phyloP scores from a whole-genome alignment of 2,329 filamentous ascomycete species.

The Penicillium freii region DNA sequence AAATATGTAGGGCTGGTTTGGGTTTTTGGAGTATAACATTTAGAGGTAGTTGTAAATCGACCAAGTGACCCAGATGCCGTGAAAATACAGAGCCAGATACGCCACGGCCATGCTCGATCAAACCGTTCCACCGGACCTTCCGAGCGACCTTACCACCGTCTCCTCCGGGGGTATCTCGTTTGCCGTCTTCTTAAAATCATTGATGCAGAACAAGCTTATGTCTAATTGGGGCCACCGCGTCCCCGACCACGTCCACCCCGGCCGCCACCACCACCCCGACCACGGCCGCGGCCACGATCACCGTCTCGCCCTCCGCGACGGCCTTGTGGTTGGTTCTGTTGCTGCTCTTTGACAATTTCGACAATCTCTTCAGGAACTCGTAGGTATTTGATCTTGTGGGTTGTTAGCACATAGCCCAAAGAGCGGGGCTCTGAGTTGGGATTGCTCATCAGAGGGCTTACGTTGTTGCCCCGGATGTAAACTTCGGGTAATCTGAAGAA shows the following conservation, averaged over 20 bases:
- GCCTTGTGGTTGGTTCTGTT: constrained; percentile 62
- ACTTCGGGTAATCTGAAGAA: constrained; percentile 91
- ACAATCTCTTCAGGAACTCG: constrained; percentile 96
- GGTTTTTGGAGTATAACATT: constrained; percentile 17
- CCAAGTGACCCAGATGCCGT: constrained; percentile 31
- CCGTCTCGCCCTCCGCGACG: constrained; percentile 43
- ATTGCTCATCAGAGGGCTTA: constrained; percentile 47
- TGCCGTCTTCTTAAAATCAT: constrained; percentile 23
- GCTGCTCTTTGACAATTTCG: constrained; percentile 88
- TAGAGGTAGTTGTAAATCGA: constrained; percentile 14
- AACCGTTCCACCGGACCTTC: constrained; percentile 29
- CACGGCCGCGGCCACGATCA: constrained; percentile 38
- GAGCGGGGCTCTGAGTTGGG: neutral
- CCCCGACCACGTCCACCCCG: constrained; percentile 39
- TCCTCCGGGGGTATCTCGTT: constrained; percentile 38
- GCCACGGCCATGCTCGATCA: constrained; percentile 42
- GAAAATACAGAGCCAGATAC: constrained; percentile 40
- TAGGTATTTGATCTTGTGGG: constrained; percentile 87
- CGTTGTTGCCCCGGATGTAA: constrained; percentile 96
- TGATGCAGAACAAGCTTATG: constrained; percentile 15
- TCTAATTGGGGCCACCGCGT: constrained; percentile 34
- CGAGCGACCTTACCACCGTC: constrained; percentile 29
- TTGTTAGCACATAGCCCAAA: constrained; percentile 2
- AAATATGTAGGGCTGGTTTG: neutral
- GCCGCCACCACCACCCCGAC: constrained; percentile 43